These are phyloP conservation scores for Cercospora janseana DNA, from an alignment of 2,329 filamentous ascomycete genomes.

Conservation along the genomic window DNA sequence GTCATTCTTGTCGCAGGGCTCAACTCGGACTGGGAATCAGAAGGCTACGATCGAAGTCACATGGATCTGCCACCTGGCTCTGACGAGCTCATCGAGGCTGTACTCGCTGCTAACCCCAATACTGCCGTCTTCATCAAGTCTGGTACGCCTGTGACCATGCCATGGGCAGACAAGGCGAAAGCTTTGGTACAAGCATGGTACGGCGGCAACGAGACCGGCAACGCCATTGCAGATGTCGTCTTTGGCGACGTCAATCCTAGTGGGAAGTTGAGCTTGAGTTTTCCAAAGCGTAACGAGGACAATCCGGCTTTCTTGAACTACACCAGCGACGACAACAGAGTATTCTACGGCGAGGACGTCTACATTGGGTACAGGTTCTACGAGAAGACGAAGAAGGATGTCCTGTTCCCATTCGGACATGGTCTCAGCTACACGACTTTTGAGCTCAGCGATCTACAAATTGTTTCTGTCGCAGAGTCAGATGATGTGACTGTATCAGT, in stretches of 20 bases:
- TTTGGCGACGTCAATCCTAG: constrained; percentile 72
- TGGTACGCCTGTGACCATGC: constrained; percentile 71
- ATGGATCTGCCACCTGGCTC: constrained; percentile 61
- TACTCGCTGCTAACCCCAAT: constrained; percentile 65
- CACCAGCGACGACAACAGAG: constrained; percentile 67
- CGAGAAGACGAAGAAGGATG: constrained; percentile 59
- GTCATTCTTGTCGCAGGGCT: constrained; percentile 76
- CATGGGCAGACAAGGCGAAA: constrained; percentile 64
- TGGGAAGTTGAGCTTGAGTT: constrained; percentile 71
- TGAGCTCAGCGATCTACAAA: constrained; percentile 58
- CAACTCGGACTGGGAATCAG: constrained; percentile 74
- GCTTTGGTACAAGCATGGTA: constrained; percentile 77
- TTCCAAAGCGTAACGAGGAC: constrained; percentile 52
- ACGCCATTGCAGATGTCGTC: constrained; percentile 74
- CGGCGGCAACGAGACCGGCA: constrained; percentile 81
- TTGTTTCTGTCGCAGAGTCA: constrained; percentile 51
- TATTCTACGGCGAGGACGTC: constrained; percentile 69
- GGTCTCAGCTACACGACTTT: constrained; percentile 76
- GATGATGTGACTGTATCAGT: constrained; percentile 49
- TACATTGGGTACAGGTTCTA: constrained; percentile 74
- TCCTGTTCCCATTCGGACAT: constrained; percentile 73
- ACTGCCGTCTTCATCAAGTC: constrained; percentile 74
- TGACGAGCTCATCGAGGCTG: constrained; percentile 64
- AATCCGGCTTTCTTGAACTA: constrained; percentile 71
- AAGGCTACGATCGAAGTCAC: constrained; percentile 62